Evolutionary conservation across 2,329 filamentous ascomycete species (phyloP).

Genomic region (Aspergillus ruber): DNA sequence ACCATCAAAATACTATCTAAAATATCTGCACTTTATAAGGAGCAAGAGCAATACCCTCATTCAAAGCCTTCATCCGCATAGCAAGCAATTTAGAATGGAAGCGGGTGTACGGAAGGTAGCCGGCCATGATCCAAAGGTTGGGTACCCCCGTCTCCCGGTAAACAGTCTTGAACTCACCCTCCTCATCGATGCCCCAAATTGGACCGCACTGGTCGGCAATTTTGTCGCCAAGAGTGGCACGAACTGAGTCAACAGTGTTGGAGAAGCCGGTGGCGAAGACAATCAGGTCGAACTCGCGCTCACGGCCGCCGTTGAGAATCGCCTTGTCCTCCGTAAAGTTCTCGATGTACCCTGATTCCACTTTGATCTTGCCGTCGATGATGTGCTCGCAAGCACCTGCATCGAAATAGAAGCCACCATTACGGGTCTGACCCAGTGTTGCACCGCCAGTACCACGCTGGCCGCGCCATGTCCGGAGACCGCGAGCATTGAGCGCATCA

Average conservation of each 20-base stretch:
- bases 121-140: slow-evolving; percentile 35
- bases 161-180: slow-evolving; percentile 23
- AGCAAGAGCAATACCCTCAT: too few species aligned
- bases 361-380: slow-evolving; percentile 23
- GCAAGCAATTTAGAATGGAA: slow-evolving; percentile 32
- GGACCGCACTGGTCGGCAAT: slow-evolving; percentile 16
- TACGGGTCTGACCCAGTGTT: slow-evolving; percentile 23
- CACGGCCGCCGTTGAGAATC: slow-evolving; percentile 25
- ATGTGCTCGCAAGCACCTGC: slow-evolving; percentile 24
- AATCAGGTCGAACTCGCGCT: slow-evolving; percentile 26
- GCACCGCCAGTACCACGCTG: slow-evolving; percentile 28
- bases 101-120: slow-evolving; percentile 28
- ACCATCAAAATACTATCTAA: too few species aligned
- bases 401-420: slow-evolving; percentile 27
- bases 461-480: slow-evolving; percentile 27
- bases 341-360: slow-evolving; percentile 16
- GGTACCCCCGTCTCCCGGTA: slow-evolving; percentile 29
- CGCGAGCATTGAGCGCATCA: slow-evolving; percentile 18
- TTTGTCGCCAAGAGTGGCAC: slow-evolving; percentile 17
- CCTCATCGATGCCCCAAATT: slow-evolving; percentile 24
- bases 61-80: slow-evolving; percentile 26
- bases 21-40: too few species aligned
- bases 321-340: slow-evolving; percentile 10
- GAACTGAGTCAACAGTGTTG: slow-evolving; percentile 19
- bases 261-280: slow-evolving; percentile 24